Evolutionary conservation across 495 filamentous ascomycete species (phyloP), one percentile per base, ranked within the genome.

Genomic region (Trichoderma gamsii): DNA sequence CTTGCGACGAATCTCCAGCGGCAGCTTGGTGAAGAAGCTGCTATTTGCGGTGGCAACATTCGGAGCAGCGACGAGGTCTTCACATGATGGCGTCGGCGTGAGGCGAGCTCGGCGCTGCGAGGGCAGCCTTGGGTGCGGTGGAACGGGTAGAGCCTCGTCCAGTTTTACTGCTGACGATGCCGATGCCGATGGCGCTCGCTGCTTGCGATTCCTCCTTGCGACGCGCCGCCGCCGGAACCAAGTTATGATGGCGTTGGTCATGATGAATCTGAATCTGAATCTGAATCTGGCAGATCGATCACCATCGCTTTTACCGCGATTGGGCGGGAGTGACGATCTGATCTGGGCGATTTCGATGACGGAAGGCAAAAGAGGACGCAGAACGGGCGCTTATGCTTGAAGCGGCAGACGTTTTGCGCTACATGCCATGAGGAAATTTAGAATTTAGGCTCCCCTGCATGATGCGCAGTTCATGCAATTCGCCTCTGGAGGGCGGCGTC

Each of bases 1-100:
- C 25, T 44, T 68, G 41, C 63, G 71, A 23, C 72, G 72, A 16
- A 72, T 32, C 64, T 72, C 71, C 0, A 59, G 25, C 4, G 72
- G 69, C 12, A 74, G 41, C 49, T 18, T 41, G 29, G 38, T 29
- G 65, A 73, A 73, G 65, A 69, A 63, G 21, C 25, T 32, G 70
- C 67, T 73, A 41, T 66, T 67, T 71, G 29, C 69, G 25, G 63
- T 65, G 63, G 63, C 63, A 23, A 21, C 66, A 29, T 21, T 11
- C 32, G 63, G 2, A 11, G 61, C 61, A 27, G 61, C 0, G 61
- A 41, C 18, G 35, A 65, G 63, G 63, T 21, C 15, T 7, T 65
- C 63, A 32, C 21, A 15, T 6, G 63, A 65, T 4, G 63, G 32
- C 13, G 35, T 41, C 16, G 63, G 63, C 3, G 63, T 65, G 63